Evolutionary conservation across 441 rosid genomes (phyloP).

Genomic region (Adansonia grandidieri): DNA sequence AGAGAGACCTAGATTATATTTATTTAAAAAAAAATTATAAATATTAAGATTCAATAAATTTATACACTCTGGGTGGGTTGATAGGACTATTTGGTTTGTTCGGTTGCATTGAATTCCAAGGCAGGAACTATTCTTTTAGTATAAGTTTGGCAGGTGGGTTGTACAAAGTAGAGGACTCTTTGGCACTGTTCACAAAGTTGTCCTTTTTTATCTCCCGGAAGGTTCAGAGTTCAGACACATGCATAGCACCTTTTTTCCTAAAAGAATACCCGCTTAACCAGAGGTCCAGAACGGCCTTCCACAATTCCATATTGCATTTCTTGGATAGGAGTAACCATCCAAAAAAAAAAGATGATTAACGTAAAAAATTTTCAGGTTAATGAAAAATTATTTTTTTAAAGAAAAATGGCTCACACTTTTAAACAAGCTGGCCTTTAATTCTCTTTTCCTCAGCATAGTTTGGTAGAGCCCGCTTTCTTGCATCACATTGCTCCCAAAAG

Average conservation of each 20-base stretch:
- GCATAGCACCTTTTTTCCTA: conserved; percentile 34
- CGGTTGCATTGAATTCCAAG: conserved; percentile 41
- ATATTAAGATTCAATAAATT: too few relatives aligned
- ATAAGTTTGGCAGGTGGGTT: conserved; percentile 39
- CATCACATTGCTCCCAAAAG: conserved; percentile 28
- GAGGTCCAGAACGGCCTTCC: conserved; percentile 25
- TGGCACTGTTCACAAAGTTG: conserved; percentile 31
- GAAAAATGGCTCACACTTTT: too few relatives aligned
- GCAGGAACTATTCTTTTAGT: conserved; percentile 40
- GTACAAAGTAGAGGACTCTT: conserved; percentile 37
- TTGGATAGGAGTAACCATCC: neutral
- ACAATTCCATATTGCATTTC: neutral
- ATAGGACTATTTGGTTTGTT: too few relatives aligned
- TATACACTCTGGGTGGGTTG: too few relatives aligned
- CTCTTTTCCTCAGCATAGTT: neutral
- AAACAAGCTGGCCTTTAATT: neutral
- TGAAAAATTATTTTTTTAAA: too few relatives aligned
- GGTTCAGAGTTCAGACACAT: conserved; percentile 49
- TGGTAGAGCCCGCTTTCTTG: conserved; percentile 21
- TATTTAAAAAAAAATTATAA: too few relatives aligned
- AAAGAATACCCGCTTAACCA: conserved; percentile 4
- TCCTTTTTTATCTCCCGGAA: conserved; percentile 34
- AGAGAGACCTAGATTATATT: too few relatives aligned
- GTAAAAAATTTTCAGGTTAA: too few relatives aligned
- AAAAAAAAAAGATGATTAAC: too few relatives aligned